Conservation (phyloP, 2,329 filamentous ascomycete species). For the Calonectria leucothoes region DNA sequence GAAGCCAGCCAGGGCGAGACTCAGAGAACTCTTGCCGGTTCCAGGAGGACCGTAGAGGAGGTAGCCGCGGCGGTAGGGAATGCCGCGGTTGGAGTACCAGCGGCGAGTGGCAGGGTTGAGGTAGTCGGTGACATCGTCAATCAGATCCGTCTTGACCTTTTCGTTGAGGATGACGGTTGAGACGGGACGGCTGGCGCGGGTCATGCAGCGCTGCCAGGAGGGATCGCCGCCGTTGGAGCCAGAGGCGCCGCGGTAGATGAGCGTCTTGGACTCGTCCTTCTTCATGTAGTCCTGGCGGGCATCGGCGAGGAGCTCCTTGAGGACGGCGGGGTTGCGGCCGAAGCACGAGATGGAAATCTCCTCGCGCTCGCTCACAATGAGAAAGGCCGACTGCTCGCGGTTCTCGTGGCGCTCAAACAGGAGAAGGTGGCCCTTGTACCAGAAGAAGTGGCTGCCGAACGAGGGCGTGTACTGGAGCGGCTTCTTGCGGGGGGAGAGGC, state of each 20-base stretch:
- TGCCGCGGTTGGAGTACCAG: constrained; percentile 89
- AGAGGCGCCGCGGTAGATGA: constrained; percentile 71
- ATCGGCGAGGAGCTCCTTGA: constrained; percentile 72
- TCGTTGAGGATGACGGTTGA: constrained; percentile 75
- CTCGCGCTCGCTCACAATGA: constrained; percentile 63
- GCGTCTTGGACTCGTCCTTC: constrained; percentile 70
- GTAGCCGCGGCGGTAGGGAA: constrained; percentile 87
- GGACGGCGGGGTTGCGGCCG: constrained; percentile 68
- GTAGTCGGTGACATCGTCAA: constrained; percentile 72
- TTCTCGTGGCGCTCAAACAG: constrained; percentile 66
- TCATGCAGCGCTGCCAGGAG: constrained; percentile 72
- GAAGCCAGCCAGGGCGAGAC: constrained; percentile 76
- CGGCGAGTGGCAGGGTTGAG: constrained; percentile 70
- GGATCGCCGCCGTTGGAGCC: constrained; percentile 56
- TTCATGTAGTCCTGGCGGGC: constrained; percentile 66
- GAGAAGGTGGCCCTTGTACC: constrained; percentile 70
- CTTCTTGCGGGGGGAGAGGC: constrained; percentile 55
- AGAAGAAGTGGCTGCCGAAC: constrained; percentile 76
- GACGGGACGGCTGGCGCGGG: constrained; percentile 69
- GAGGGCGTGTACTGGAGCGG: constrained; percentile 73
- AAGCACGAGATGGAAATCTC: constrained; percentile 71
- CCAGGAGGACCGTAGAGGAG: constrained; percentile 84
- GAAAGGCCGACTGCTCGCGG: constrained; percentile 53
- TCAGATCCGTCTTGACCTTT: constrained; percentile 67
- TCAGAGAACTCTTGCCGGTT: constrained; percentile 81